Evolutionary conservation across 139 green algal species (phyloP).

Genomic region (Trebouxia sp.): DNA sequence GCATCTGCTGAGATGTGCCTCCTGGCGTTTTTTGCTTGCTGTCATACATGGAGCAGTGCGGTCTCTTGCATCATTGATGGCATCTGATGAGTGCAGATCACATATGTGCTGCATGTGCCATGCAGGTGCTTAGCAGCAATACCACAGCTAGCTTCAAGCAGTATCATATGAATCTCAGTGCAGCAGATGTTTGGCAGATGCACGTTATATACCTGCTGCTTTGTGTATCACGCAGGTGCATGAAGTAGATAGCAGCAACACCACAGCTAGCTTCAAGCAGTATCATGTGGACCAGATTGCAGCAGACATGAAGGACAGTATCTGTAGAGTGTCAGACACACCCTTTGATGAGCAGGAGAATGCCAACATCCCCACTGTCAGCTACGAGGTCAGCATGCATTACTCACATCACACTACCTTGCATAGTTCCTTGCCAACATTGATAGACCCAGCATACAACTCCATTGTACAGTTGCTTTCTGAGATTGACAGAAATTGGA

Average conservation of each 20-base stretch:
- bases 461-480: too few species aligned
- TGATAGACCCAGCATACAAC: too few species aligned
- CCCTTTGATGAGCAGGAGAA: constrained; percentile 77
- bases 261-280: constrained; percentile 50
- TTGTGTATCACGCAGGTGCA: constrained; percentile 46
- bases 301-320: constrained; percentile 82
- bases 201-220: neutral
- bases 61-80: too few species aligned
- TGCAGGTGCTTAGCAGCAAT: neutral
- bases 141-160: neutral
- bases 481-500: too few species aligned
- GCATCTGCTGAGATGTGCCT: too few species aligned
- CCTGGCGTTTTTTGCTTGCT: too few species aligned
- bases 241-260: constrained; percentile 34
- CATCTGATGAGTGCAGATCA: too few species aligned
- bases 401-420: neutral
- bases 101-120: neutral
- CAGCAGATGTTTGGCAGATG: too few species aligned
- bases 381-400: constrained; percentile 78
- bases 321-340: constrained; percentile 77
- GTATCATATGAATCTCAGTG: too few species aligned
- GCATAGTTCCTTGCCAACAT: too few species aligned
- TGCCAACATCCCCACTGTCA: constrained; percentile 74
- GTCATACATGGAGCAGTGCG: too few species aligned
- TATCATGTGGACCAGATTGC: constrained; percentile 62